Conservation (phyloP, 805 yeast genomes). For the Saccharomycopsis synnaedendra region DNA sequence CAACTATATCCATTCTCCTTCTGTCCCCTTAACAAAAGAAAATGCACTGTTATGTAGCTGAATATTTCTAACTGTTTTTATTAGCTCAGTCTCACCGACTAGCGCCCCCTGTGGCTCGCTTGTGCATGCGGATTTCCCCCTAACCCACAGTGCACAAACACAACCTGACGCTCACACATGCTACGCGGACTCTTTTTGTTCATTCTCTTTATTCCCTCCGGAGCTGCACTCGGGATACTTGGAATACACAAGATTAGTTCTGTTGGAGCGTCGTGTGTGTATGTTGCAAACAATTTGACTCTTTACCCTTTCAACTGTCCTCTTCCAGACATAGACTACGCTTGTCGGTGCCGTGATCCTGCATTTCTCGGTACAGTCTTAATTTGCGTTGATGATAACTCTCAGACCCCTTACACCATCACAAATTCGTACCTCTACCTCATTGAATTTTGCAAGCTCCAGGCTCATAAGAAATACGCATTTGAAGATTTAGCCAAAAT, state of each 20-base stretch:
- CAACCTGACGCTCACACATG: background rate
- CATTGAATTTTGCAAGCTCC: constrained; percentile 25
- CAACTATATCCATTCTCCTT: too few species aligned
- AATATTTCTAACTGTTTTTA: too few species aligned
- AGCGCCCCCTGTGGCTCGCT: too few species aligned
- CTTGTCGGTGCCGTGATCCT: constrained; percentile 25
- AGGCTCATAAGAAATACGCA: constrained; percentile 21
- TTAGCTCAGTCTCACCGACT: too few species aligned
- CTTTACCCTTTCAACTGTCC: constrained; percentile 25
- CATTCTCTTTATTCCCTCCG: background rate
- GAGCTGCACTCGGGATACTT: background rate
- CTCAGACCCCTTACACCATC: constrained; percentile 21
- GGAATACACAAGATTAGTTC: constrained; percentile 4
- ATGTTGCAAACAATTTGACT: constrained; percentile 24
- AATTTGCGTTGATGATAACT: constrained; percentile 24
- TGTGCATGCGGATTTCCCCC: too few species aligned
- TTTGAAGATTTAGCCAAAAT: constrained; percentile 21
- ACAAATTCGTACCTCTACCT: constrained; percentile 24
- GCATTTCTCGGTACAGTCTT: constrained; percentile 27
- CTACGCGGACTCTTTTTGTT: background rate
- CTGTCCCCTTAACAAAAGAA: too few species aligned
- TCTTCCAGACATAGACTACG: constrained; percentile 24
- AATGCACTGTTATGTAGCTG: too few species aligned
- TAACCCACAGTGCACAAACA: background rate
- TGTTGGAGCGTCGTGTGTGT: constrained; percentile 28